These are phyloP conservation scores for Diplocarpon rosae DNA, from an alignment of 2,329 filamentous ascomycete genomes.

Conservation along the genomic window DNA sequence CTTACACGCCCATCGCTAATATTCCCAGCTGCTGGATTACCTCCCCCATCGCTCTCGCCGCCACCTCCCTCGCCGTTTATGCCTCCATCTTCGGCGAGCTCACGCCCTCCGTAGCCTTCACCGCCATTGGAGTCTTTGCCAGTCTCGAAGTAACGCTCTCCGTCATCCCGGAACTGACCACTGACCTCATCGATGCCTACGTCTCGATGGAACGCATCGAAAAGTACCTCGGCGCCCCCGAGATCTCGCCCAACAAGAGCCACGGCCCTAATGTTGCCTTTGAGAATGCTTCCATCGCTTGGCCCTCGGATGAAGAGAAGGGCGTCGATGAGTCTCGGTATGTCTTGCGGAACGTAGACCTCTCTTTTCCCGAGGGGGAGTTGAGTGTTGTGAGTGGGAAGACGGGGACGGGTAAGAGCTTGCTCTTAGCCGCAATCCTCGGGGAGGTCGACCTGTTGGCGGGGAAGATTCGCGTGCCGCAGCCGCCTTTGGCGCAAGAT, in stretches of 20 bases:
- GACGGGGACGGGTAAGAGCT: constrained; percentile 68
- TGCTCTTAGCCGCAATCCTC: constrained; percentile 62
- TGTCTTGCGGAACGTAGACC: constrained; percentile 49
- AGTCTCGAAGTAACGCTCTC: constrained; percentile 62
- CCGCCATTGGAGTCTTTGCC: constrained; percentile 63
- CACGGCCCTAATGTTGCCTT: constrained; percentile 52
- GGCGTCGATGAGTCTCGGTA: constrained; percentile 49
- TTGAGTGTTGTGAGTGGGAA: constrained; percentile 67
- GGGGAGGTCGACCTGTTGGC: constrained; percentile 62
- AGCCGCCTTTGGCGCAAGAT: constrained; percentile 38
- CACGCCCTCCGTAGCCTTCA: constrained; percentile 66
- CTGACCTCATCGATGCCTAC: constrained; percentile 58
- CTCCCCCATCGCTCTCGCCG: constrained; percentile 63
- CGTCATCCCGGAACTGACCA: constrained; percentile 61
- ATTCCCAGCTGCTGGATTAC: constrained; percentile 50
- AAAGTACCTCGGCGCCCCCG: constrained; percentile 55
- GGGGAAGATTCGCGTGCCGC: constrained; percentile 48
- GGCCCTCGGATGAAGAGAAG: constrained; percentile 58
- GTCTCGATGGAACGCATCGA: constrained; percentile 65
- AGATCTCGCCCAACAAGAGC: constrained; percentile 43
- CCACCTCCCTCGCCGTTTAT: constrained; percentile 59
- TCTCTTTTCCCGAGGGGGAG: constrained; percentile 57
- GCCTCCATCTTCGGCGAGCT: constrained; percentile 51
- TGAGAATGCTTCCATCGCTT: constrained; percentile 57
- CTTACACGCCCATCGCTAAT: no score